Conservation (phyloP, 2,329 filamentous ascomycete genomes). For the Graphilbum sp. region DNA sequence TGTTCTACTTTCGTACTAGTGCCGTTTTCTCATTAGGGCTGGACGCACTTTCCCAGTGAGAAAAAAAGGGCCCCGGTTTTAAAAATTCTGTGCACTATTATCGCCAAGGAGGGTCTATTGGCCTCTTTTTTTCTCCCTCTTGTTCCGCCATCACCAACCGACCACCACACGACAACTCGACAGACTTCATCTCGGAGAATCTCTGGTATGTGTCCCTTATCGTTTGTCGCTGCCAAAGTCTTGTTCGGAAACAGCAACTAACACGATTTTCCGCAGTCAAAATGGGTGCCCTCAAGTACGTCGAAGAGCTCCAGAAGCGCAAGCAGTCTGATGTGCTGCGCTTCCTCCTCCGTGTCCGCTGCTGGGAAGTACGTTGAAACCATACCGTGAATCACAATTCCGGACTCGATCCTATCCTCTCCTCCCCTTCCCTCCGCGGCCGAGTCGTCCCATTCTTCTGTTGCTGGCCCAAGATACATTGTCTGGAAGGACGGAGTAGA, state of each 20-base stretch:
- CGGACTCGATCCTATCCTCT: not conserved
- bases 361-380: conserved; percentile 87
- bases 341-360: conserved; percentile 98
- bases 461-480: not conserved
- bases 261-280: conserved; percentile 31
- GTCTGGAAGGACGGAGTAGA: not conserved
- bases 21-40: not conserved
- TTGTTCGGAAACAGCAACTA: too few species aligned
- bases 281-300: conserved; percentile 99
- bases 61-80: not conserved
- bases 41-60: not conserved
- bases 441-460: not conserved
- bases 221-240: not conserved
- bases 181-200: conserved; percentile 2
- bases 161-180: not conserved
- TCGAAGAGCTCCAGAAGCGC: conserved; percentile 99
- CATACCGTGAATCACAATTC: not conserved
- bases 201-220: not conserved
- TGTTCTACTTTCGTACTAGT: not conserved
- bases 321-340: conserved; percentile 99
- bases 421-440: not conserved
- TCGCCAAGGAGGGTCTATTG: not conserved
- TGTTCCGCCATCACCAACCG: not conserved
- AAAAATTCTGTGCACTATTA: not conserved
- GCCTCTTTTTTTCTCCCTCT: not conserved